Percentiles rank a stretch among this genome's conserved stretches.
Evolutionary conservation across 73 alveolate genomes (phyloP).

Genomic region (Paramecium sonneborni): DNA sequence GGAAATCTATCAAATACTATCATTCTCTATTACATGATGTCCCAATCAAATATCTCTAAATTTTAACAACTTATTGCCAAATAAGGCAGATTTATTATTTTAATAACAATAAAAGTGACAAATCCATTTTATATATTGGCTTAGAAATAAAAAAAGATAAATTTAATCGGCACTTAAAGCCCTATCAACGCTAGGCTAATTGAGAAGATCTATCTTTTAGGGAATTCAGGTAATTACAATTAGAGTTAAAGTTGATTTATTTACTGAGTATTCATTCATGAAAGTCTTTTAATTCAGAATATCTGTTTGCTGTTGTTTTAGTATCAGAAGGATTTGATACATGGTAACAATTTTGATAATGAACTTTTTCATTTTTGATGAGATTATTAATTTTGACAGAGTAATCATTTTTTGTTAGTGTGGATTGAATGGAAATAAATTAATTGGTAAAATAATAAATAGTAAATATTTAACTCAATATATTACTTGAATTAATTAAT

Average conservation of each 20-base stretch:
- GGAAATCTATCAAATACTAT: no score
- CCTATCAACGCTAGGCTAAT: no score
- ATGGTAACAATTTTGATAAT: neutral
- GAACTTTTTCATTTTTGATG: neutral
- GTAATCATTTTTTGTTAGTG: neutral
- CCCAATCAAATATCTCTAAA: no score
- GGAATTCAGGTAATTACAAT: conserved; percentile 10
- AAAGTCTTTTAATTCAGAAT: conserved; percentile 3
- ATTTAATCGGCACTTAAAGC: no score
- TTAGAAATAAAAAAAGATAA: no score
- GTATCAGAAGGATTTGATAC: neutral
- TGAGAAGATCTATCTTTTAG: neutral
- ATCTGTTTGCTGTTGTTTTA: neutral
- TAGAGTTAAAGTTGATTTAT: neutral
- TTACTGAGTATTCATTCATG: neutral
- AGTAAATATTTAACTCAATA: neutral
- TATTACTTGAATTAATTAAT: conserved; percentile 32
- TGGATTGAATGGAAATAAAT: neutral
- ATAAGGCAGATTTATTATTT: no score
- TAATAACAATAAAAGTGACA: no score
- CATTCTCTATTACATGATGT: no score
- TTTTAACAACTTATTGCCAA: no score
- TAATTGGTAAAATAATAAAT: neutral
- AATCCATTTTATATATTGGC: no score
- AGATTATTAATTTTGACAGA: neutral